Base-by-base conservation (phyloP, 805 yeast species). In the Candida germanica region DNA sequence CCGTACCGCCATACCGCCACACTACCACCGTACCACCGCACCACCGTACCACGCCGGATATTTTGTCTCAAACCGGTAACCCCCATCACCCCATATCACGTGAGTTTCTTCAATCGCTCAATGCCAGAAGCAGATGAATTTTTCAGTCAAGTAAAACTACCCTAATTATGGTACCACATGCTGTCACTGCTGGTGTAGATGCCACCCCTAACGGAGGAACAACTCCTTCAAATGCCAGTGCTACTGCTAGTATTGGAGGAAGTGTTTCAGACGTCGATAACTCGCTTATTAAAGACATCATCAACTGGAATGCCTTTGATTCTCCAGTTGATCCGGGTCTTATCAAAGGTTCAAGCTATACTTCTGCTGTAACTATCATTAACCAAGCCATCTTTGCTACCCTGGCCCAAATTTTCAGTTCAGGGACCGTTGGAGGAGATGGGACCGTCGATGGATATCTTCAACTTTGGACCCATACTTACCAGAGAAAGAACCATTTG, bases 371-470 rank as follows among this genome's bases (percentile, higher is more conserved):
- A 32, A 71, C 77, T 32, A 61, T 79, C 22, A 66, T 80, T 42
- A 60, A 69, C 37, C 75, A 81, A 38, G 68, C 82, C 5, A 54
- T 80, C 20, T 80, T 78, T 51, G 54, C 74, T 42, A 53, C 70
- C 38, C 68, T 70, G 27, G 58, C 70, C 41, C 70, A 73, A 44
- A 69, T 84, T 43, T 86, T 86, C 64, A 72, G 81, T 41, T 89
- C 83, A 60, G 79, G 80, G 46, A 71, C 87, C 10, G 66, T 77
- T 27, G 80, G 79, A n/a, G 75, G 77, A 36, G 70, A 76, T 4
- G 73, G 78, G 47, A 66, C 76, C 31, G 63, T 86, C 33, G 87
- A 83, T 56, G 56, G 68, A n/a, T 70, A 77, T 31, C 54, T 83
- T 43, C 68, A 66, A 43, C 58, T 71, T 34, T 87, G 95, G 95